Evolutionary conservation across 129 eudicot genomes (phyloP), one percentile per base, ranked within the genome.

Genomic region (Helianthus tuberosus): DNA sequence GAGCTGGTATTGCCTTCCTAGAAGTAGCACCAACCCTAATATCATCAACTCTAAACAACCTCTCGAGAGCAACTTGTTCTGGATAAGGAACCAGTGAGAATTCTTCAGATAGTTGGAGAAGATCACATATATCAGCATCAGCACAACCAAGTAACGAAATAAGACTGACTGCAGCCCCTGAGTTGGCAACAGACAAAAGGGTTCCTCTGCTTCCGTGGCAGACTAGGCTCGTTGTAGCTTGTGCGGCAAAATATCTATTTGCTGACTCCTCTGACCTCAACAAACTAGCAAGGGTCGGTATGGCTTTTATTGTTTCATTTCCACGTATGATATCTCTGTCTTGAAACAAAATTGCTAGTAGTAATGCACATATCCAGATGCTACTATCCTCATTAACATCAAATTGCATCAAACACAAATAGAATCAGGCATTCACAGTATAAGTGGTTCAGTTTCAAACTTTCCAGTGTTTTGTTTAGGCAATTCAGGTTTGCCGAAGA

Each of bases 131-230:
- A 71, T 94, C 97, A 71, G 58, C 86, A 83, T 94, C 99, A 55
- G 97, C 99, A 80, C 97, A 94, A 8, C 99, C 99, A 75, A 94
- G 99, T 63, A 94, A 66, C 49, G 97, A 79, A 73, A 94, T 88
- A 32, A 94, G 97, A 69, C 99, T 93, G 25, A 85, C 85, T 69
- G 97, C 88, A 10, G 91, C 97, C 52, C 99, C 99, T 32, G 97
- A 94, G 79, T 91, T 94, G 23, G 99, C 96, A 75, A 94, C 97
- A 50, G 99, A 94, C 29, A 94, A 83, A 77, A 94, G 99, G 46
- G 99, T 94, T 50, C 99, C 98, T 72, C 99, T 73, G 91, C 96
- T 90, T 48, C 99, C 99, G 41, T 94, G 86, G 75, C 99, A 90
- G 66, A 94, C 97, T 15, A 94, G 88, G 72, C 99, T 94, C 67